Base-by-base conservation (phyloP, 176 grass and related monocot genomes). In the Eleusine coracana region DNA sequence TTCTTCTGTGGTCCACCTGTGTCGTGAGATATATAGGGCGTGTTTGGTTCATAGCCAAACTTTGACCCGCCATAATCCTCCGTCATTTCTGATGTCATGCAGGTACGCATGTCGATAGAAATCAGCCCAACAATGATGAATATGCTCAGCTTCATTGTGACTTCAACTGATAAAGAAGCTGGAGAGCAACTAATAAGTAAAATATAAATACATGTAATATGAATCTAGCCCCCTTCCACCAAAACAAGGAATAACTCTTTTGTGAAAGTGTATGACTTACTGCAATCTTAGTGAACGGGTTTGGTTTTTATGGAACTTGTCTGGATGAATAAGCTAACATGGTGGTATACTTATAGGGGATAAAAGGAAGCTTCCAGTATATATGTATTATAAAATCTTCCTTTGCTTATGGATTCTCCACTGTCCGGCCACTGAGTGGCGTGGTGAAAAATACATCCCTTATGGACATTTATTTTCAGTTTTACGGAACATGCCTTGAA, bases 401-500 rank as follows among this genome's bases (percentile, higher is more conserved):
- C 46, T 17, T 54, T 9, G n/a, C 74, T 84, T 75, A 80, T 84
- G 70, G 76, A 75, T 75, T 63, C 70, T 84, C 81, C 87, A 84
- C 87, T 89, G 10, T 46, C 9, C 44, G 44, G 44, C 11, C 50
- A 80, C 80, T 36, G 3, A 3, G 25, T 68, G 41, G 85, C 25
- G 41, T 7, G 34, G 76, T 61, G 11, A 79, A 84, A 84, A 73
- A 36, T 84, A 62, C 52, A 25, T 13, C 44, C 54, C 3, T 2
- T 1, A 0, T 23, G 64, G 40, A 40, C 50, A 23, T 88, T 46
- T 65, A 2, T 29, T 79, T 65, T 10, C 69, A 1, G 31, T 18
- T 3, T 71, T 6, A 16, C 11, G 36, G 4, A 0, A 60, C 1
- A 74, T 31, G 29, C 1, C 0, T 38, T 9, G 49, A 56, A 62